Base-by-base conservation (phyloP, 2,329 filamentous ascomycete species). In the Trichoderma sp. region DNA sequence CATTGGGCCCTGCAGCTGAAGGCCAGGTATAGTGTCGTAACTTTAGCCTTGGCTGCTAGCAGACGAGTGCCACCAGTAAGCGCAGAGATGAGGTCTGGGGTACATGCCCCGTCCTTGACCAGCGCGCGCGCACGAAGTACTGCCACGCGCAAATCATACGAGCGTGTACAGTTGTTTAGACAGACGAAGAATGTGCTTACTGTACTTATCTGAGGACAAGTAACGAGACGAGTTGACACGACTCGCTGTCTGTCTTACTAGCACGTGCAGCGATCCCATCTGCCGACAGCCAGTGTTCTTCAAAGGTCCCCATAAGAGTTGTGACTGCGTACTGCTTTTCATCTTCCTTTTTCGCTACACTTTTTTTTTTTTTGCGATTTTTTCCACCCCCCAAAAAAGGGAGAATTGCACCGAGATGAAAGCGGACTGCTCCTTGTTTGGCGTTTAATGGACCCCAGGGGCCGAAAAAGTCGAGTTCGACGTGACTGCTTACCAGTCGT, bases 401-500 rank as follows among this genome's bases (percentile, higher is more conserved):
- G 24, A 31, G 29, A 37, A 65, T 66, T 58, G 53, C 37, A 27
- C 63, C 53, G 37, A 66, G 40, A 57, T 52, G 27, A 55, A 37
- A 66, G 63, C 53, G 53, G 63, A 56, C 10, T 31, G 35, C 29
- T 57, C 35, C 49, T 47, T 68, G 33, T 31, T 27, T 21, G 35
- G 63, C 61, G 60, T 33, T 43, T 19, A 27, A 60, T 68, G 31
- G 58, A 29, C n/a, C 53, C 35, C 37, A 31, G 33, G 37, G 49
- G 37, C 49, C 31, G 60, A 21, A 29, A 56, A 27, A 31, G 68
- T 35, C 24, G 49, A 58, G 27, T 68, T 49, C 59, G 65, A 70
- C 69, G 65, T 70, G 64, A 70, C 64, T 47, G 68, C 14, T 53
- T 67, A 49, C 68, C 68, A 49, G 37, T 10, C 43, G 60, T 75